These are phyloP conservation scores for Carex scoparia DNA, from an alignment of 176 grass and related monocot species.

Conservation along the genomic window DNA sequence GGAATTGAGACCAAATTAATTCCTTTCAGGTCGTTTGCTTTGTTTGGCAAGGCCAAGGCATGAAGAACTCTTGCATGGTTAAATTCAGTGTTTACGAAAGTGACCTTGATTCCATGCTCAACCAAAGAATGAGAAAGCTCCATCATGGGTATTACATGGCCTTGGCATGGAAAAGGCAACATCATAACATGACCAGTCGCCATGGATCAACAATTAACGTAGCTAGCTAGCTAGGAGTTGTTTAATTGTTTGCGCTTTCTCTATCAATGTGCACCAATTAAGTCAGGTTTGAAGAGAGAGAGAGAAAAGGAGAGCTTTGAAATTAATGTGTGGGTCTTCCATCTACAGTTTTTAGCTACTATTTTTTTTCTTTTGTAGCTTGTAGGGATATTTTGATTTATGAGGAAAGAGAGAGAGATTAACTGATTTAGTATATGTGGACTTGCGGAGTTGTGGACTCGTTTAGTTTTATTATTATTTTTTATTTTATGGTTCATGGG, in stretches of 20 bases:
- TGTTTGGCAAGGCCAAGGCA: slow-evolving; percentile 30
- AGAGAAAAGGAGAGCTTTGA: not conserved
- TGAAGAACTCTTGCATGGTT: slow-evolving; percentile 37
- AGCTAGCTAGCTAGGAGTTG: too few relatives aligned
- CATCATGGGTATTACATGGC: slow-evolving; percentile 62
- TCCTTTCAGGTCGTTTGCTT: slow-evolving; percentile 3
- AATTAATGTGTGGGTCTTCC: not conserved
- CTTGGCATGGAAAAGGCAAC: slow-evolving; percentile 58
- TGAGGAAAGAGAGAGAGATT: not conserved
- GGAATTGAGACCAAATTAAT: slow-evolving; percentile 51
- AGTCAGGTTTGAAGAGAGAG: not conserved
- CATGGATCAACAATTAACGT: slow-evolving; percentile 16
- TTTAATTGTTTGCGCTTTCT: not conserved
- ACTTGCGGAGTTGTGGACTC: not conserved
- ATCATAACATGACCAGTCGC: slow-evolving; percentile 38
- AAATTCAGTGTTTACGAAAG: slow-evolving; percentile 72
- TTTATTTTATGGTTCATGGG: not conserved
- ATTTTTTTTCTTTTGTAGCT: too few relatives aligned
- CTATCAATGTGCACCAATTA: not conserved
- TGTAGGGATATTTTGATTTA: not conserved
- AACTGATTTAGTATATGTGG: not conserved
- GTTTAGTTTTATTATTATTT: not conserved
- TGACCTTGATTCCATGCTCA: slow-evolving; percentile 66
- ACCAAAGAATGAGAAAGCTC: slow-evolving; percentile 66
- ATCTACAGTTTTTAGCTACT: not conserved